phyloP scores from a whole-genome alignment of 208 protist species.

The Eutreptiella sp. region DNA sequence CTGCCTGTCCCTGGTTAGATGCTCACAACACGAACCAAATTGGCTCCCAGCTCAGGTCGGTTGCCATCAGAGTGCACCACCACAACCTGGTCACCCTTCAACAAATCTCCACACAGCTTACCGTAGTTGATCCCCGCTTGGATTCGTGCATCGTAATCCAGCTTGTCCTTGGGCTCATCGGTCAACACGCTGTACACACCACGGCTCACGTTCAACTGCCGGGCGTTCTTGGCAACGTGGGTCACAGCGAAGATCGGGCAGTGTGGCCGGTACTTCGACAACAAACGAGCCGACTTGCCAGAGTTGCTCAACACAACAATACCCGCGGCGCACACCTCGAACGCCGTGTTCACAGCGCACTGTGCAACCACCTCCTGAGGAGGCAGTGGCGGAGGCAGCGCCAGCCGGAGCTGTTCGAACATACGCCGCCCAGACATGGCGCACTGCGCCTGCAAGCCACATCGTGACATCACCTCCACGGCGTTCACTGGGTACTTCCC shows the following conservation, averaged over 20 bases:
- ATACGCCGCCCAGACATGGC: conserved; percentile 61
- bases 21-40: no score
- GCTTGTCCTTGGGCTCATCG: conserved; percentile 59
- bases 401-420: conserved; percentile 38
- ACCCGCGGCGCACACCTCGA: conserved; percentile 71
- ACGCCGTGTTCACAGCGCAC: conserved; percentile 85
- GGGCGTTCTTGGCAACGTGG: conserved; percentile 63
- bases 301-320: conserved; percentile 86
- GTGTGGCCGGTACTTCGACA: conserved; percentile 91
- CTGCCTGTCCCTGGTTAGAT: no score
- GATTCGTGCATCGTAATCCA: conserved; percentile 64
- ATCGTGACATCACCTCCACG: conserved; percentile 88
- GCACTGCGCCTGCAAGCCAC: conserved; percentile 75
- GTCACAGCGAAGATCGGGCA: conserved; percentile 88
- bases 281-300: conserved; percentile 78
- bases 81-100: conserved; percentile 55
- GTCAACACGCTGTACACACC: conserved; percentile 67
- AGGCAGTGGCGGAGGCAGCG: conserved; percentile 54
- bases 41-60: no score
- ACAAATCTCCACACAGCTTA: conserved; percentile 52
- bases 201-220: conserved; percentile 68
- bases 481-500: conserved; percentile 90
- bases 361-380: conserved; percentile 83
- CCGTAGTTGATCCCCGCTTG: conserved; percentile 50
- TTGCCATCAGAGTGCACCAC: conserved; percentile 69